Conservation (phyloP, 306 rosid genomes). For the Begonia fuchsioides region DNA sequence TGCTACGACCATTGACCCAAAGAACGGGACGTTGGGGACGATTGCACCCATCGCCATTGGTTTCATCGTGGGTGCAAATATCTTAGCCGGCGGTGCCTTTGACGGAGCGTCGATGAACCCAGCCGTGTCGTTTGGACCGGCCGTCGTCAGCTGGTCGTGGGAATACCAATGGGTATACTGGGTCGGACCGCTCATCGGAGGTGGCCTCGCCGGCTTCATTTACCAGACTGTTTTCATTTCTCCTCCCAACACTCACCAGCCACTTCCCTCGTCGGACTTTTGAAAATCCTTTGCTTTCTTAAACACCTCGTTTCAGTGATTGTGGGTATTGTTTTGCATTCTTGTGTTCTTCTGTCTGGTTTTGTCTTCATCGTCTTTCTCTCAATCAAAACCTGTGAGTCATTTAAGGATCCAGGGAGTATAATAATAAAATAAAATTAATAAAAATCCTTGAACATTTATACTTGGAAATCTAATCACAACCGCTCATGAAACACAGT, state of each 20-base stretch:
- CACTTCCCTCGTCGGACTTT: conserved; percentile 38
- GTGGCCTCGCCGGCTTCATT: conserved; percentile 46
- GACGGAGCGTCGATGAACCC: conserved; percentile 88
- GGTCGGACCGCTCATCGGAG: conserved; percentile 52
- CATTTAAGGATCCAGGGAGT: too few relatives aligned
- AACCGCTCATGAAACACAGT: too few relatives aligned
- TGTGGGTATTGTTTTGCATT: too few relatives aligned
- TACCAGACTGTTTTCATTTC: conserved; percentile 41
- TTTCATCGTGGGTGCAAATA: conserved; percentile 70
- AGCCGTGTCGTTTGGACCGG: conserved; percentile 73
- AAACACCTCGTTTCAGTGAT: too few relatives aligned
- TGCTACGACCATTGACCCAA: conserved; percentile 62
- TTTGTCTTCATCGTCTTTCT: too few relatives aligned
- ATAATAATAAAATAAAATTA: too few relatives aligned
- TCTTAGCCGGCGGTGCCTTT: conserved; percentile 73
- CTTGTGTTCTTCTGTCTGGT: too few relatives aligned
- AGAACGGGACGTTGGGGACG: conserved; percentile 49
- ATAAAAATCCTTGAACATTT: too few relatives aligned
- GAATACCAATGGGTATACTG: conserved; percentile 69
- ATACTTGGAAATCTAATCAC: too few relatives aligned
- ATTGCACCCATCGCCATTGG: conserved; percentile 81
- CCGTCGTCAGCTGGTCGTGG: conserved; percentile 76
- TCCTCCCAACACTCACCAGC: conserved; percentile 36
- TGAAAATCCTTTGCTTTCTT: conserved; percentile 1
- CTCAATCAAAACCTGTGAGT: too few relatives aligned